Conservation (phyloP, 192 early-diverging fungal genomes). For the Coemansia sp. region DNA sequence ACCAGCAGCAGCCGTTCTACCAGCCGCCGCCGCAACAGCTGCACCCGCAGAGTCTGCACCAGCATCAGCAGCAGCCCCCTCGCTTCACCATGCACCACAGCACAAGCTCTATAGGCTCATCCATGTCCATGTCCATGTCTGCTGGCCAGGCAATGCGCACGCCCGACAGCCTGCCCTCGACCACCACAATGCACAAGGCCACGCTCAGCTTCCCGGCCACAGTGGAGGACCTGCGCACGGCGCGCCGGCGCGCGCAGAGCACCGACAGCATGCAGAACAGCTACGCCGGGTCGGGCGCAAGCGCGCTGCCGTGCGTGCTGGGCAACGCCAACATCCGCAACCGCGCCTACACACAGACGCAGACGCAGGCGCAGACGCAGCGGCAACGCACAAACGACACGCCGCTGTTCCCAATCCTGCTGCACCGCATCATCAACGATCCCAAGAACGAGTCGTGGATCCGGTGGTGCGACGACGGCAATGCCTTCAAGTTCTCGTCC, state of each 20-base stretch:
- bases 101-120: slow-evolving; percentile 8
- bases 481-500: slow-evolving; percentile 50
- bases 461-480: slow-evolving; percentile 49
- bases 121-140: slow-evolving; percentile 15
- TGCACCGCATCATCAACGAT: slow-evolving; percentile 50
- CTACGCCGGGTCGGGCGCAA: slow-evolving; percentile 3
- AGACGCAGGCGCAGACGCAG: slow-evolving; percentile 36
- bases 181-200: slow-evolving; percentile 13
- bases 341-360: slow-evolving; percentile 36
- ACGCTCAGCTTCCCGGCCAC: slow-evolving; percentile 46
- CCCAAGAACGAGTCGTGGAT: slow-evolving; percentile 47
- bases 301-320: slow-evolving; percentile 37
- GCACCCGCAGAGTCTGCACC: slow-evolving; percentile 17
- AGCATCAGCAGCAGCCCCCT: slow-evolving; percentile 10
- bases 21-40: background rate
- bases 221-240: slow-evolving; percentile 31
- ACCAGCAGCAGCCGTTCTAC: background rate
- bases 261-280: slow-evolving; percentile 30
- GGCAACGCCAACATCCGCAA: slow-evolving; percentile 52
- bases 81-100: slow-evolving; percentile 17
- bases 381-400: slow-evolving; percentile 53
- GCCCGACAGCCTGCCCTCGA: slow-evolving; percentile 29
- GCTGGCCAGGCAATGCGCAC: slow-evolving; percentile 20
- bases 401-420: slow-evolving; percentile 49
- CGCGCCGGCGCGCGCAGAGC: slow-evolving; percentile 47